Conservation (phyloP, 768 basidiomycete genomes). For the Leccinum arenicola region DNA sequence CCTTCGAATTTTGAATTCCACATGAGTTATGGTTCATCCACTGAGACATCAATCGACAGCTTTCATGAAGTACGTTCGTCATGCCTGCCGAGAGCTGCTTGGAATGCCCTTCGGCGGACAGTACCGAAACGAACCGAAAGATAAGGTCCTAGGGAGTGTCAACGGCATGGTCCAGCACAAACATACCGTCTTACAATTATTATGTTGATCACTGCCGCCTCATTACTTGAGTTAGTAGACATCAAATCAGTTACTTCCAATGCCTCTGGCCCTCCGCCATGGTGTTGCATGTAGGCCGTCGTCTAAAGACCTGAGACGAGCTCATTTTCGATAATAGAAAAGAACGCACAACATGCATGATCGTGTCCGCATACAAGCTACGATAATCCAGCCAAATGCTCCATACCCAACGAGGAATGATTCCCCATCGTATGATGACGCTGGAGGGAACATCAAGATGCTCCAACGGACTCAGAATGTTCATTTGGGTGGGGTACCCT, state of each 20-base stretch:
- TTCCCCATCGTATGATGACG: conserved; percentile 59
- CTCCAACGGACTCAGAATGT: conserved; percentile 11
- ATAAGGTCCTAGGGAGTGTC: conserved; percentile 17
- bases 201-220: conserved; percentile 20
- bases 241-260: conserved; percentile 4
- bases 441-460: conserved; percentile 42
- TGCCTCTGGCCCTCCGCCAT: conserved; percentile 11
- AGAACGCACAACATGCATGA: conserved; percentile 46
- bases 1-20: conserved; percentile 27
- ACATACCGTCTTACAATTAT: conserved; percentile 24
- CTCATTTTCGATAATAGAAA: background rate
- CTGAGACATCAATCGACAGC: conserved; percentile 19
- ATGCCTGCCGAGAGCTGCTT: conserved; percentile 17
- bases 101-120: conserved; percentile 14
- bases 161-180: background rate
- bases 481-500: conserved; percentile 7
- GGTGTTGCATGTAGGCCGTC: conserved; percentile 50
- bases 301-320: conserved; percentile 37
- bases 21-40: conserved; percentile 23
- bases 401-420: conserved; percentile 65
- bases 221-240: background rate
- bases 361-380: conserved; percentile 45
- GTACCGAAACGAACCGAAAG: conserved; percentile 22
- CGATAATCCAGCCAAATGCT: conserved; percentile 55
- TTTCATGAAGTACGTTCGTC: conserved; percentile 17